Percentiles rank a stretch among this genome's conserved stretches.
These are phyloP conservation scores for Alternaria arborescens DNA, from an alignment of 2,329 filamentous ascomycete genomes.

Conservation along the genomic window DNA sequence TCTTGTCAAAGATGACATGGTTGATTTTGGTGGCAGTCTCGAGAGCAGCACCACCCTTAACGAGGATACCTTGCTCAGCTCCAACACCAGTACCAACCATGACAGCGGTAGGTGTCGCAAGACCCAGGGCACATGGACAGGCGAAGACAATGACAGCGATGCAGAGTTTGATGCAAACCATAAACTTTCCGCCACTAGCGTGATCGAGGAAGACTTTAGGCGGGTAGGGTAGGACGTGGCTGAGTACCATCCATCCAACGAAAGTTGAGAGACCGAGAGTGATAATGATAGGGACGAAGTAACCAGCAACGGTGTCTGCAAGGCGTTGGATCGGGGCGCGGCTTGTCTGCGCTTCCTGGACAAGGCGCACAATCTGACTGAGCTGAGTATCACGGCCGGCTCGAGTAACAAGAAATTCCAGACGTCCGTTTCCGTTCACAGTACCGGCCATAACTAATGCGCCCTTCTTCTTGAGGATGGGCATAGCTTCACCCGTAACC, in stretches of 20 bases:
- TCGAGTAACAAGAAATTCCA: conserved; percentile 91
- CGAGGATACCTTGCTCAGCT: conserved; percentile 94
- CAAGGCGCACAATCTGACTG: conserved; percentile 97
- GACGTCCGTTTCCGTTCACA: conserved; percentile 89
- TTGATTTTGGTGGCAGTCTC: conserved; percentile 91
- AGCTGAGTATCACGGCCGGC: conserved; percentile 95
- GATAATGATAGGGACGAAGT: conserved; percentile 92
- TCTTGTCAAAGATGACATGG: conserved; percentile 94
- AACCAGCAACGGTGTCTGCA: conserved; percentile 88
- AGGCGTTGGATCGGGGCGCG: conserved; percentile 93
- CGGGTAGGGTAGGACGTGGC: conserved; percentile 83
- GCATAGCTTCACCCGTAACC: conserved; percentile 97
- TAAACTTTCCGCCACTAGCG: conserved; percentile 86
- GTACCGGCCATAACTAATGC: conserved; percentile 87
- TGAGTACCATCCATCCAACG: conserved; percentile 91
- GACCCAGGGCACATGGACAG: conserved; percentile 93
- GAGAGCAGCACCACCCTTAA: conserved; percentile 92
- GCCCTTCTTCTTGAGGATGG: conserved; percentile 86
- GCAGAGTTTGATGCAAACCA: conserved; percentile 97
- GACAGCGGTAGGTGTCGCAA: conserved; percentile 94
- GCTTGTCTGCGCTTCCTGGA: conserved; percentile 94
- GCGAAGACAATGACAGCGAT: conserved; percentile 99
- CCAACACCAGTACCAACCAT: conserved; percentile 99
- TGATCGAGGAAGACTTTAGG: conserved; percentile 85
- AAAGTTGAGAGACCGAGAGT: conserved; percentile 86